phyloP scores from a whole-genome alignment of 805 yeast genomes.

The Metschnikowia drakensbergensis region DNA sequence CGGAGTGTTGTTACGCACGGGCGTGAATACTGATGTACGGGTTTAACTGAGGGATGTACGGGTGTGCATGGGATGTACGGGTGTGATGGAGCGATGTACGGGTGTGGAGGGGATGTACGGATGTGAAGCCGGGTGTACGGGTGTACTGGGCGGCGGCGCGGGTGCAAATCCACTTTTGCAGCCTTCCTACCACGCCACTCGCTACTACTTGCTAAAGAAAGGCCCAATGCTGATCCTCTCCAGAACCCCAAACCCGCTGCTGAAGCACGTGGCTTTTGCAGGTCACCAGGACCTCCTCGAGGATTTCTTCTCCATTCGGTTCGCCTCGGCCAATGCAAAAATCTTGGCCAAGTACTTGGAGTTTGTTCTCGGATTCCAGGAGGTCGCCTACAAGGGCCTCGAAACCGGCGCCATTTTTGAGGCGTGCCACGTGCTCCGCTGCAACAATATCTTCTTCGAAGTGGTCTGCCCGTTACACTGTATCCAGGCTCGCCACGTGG shows the following conservation, averaged over 20 bases:
- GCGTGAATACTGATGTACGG: no score
- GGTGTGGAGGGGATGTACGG: neutral
- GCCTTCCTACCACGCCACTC: neutral
- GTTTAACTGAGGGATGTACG: no score
- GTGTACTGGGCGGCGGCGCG: no score
- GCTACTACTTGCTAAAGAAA: conserved; percentile 3
- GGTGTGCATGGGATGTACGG: neutral
- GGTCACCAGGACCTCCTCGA: neutral
- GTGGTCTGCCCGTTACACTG: conserved; percentile 39
- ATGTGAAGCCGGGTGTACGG: neutral
- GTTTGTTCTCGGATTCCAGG: conserved; percentile 57
- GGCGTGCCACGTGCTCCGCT: conserved; percentile 57
- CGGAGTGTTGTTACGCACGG: neutral
- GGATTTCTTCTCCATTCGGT: conserved; percentile 60
- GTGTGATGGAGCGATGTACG: neutral
- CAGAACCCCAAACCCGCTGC: neutral
- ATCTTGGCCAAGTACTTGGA: conserved; percentile 55
- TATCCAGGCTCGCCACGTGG: conserved; percentile 9
- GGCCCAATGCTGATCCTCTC: conserved; percentile 2
- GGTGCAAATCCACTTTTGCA: neutral
- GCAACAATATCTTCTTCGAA: conserved; percentile 52
- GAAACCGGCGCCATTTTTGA: conserved; percentile 60
- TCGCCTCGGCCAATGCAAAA: conserved; percentile 72
- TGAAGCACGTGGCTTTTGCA: neutral
- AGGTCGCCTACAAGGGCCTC: conserved; percentile 60